phyloP scores from a whole-genome alignment of 163 green algal species.

The Scenedesmus sp. region DNA sequence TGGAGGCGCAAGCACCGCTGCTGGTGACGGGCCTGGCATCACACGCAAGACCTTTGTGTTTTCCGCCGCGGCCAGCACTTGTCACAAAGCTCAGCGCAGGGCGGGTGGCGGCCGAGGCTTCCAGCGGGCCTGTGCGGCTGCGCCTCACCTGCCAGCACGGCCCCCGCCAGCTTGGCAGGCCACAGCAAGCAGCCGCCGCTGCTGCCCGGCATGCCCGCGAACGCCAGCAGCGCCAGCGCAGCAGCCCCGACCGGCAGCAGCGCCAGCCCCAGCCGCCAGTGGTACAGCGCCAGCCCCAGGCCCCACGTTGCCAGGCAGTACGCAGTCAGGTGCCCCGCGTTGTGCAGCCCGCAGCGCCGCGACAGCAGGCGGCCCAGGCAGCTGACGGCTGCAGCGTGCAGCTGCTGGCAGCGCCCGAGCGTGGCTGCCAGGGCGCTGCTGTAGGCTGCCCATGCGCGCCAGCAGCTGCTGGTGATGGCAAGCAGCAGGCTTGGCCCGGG shows the following conservation, averaged over 20 bases:
- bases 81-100: too few relatives aligned
- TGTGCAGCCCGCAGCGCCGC: background rate
- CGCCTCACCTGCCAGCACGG: background rate
- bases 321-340: background rate
- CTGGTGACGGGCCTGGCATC: too few relatives aligned
- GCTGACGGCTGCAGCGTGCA: background rate
- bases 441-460: constrained; percentile 30
- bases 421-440: constrained; percentile 4
- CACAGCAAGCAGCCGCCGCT: constrained; percentile 17
- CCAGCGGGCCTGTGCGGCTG: too few relatives aligned
- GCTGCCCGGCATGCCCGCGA: constrained; percentile 13
- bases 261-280: constrained; percentile 27
- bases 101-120: too few relatives aligned
- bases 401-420: background rate
- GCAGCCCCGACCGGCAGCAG: constrained; percentile 32
- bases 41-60: too few relatives aligned
- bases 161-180: constrained; percentile 20
- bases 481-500: constrained; percentile 15
- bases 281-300: constrained; percentile 26
- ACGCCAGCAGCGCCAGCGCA: background rate
- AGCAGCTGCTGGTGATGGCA: background rate
- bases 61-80: too few relatives aligned
- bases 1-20: too few relatives aligned
- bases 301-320: constrained; percentile 20
- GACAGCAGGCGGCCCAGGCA: background rate